Evolutionary conservation across 345 rosid genomes (phyloP).

Genomic region (Arabidopsis suecica): DNA sequence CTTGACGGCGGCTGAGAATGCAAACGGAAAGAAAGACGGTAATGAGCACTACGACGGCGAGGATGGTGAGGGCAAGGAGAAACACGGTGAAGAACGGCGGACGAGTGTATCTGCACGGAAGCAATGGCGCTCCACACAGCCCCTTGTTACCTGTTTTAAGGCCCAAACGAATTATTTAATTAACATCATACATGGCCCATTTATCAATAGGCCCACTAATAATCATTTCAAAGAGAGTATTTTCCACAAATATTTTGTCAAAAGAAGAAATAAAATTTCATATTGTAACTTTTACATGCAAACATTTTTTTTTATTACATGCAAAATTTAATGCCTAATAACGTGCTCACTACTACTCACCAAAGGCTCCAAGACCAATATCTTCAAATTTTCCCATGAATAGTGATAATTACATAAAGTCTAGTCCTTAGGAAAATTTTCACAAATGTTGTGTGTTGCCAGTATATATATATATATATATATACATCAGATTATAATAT

Average conservation of each 20-base stretch:
- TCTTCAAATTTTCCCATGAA: background rate
- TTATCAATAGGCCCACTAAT: background rate
- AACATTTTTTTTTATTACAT: background rate
- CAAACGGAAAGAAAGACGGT: constrained; percentile 39
- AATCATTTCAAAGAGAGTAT: background rate
- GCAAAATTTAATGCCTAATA: background rate
- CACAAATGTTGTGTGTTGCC: no score
- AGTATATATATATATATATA: no score
- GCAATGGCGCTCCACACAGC: constrained; percentile 76
- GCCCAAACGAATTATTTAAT: constrained; percentile 4
- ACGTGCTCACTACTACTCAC: constrained; percentile 39
- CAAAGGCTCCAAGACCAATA: constrained; percentile 3
- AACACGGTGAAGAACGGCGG: constrained; percentile 42
- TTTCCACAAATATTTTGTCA: background rate
- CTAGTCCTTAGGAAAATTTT: background rate
- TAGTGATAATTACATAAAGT: background rate
- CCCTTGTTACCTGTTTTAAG: constrained; percentile 60
- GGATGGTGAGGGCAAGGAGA: constrained; percentile 43
- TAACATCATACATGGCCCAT: background rate
- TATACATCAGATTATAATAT: no score
- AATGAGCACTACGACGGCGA: constrained; percentile 42
- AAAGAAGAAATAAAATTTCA: background rate
- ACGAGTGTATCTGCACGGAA: constrained; percentile 52
- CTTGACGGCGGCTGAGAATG: constrained; percentile 37
- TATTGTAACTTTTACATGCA: constrained; percentile 8